Evolutionary conservation across 345 rosid species (phyloP), one percentile per base, ranked within the genome.

Genomic region (Fremontodendron californicum): DNA sequence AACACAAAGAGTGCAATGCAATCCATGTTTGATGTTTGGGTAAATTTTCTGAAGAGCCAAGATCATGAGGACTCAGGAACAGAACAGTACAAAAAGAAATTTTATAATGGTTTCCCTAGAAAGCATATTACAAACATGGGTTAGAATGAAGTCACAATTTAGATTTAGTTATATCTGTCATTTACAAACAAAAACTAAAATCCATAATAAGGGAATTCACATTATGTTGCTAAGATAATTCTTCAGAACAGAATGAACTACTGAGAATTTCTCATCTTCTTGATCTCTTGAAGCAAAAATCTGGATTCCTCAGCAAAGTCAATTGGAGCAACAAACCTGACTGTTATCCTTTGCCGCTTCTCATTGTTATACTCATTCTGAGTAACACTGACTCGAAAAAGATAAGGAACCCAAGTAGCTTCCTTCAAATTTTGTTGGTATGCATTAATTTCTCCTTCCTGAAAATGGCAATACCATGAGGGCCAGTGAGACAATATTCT

Each of bases 311-410:
- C 90, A 79, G 93, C 88, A 82, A 86, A 95, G 80, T 93, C 97
- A 37, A 93, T 82, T 4, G 93, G 88, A 71, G 95, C 85, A 55
- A 80, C 88, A 49, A 82, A 91, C 85, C 78, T 93, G 16, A 88
- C 90, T 19, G 98, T 93, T 63, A 95, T 81, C 88, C 99, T 90
- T 79, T 91, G 98, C 74, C 93, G 86, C 89, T 93, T 93, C 83
- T 95, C 99, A 48, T 88, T 85, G 55, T 89, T 95, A 82, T 93
- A 93, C 77, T 95, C 98, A 1, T 89, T 83, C 78, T 88, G 99
- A 9, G 90, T 25, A 39, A 92, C 93, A 67, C 97, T 89, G 35
- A 93, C 86, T 52, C 90, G 79, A 75, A 95, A 89, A 63, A 88
- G 78, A 85, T 93, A 92, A 81, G 90, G 90, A 60, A 79, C 85